phyloP scores from a whole-genome alignment of 305 asterid species.

The Solanum hybrid region DNA sequence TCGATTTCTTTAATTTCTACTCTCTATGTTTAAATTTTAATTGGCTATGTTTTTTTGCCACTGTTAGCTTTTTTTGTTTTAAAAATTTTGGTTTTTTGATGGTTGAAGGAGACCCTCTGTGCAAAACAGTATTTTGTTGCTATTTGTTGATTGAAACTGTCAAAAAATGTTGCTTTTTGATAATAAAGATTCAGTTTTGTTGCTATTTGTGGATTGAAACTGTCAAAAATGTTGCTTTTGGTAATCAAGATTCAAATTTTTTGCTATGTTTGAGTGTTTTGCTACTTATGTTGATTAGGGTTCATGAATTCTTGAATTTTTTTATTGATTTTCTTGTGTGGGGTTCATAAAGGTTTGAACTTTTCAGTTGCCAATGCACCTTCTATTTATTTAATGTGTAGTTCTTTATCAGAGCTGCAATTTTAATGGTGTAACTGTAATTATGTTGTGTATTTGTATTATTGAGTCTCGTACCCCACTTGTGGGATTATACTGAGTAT shows the following conservation, averaged over 20 bases:
- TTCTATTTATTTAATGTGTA: background rate
- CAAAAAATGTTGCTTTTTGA: background rate
- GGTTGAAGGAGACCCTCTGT: background rate
- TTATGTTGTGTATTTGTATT: background rate
- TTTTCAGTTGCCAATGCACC: background rate
- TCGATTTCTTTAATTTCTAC: background rate
- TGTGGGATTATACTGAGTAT: background rate
- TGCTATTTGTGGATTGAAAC: background rate
- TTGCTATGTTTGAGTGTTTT: background rate
- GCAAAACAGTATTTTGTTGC: background rate
- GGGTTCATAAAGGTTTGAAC: background rate
- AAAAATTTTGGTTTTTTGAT: background rate
- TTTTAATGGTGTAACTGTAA: background rate
- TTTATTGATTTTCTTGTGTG: background rate
- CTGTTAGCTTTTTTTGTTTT: background rate
- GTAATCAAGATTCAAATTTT: background rate
- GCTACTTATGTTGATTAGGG: background rate
- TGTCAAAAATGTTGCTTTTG: background rate
- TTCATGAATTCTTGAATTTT: background rate
- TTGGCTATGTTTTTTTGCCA: background rate
- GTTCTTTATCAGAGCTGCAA: background rate
- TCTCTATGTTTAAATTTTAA: background rate
- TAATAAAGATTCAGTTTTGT: background rate
- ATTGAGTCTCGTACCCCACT: background rate
- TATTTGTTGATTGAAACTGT: background rate